Evolutionary conservation across 805 yeast species (phyloP), one percentile per base, ranked within the genome.

Genomic region (Ogataea minuta): DNA sequence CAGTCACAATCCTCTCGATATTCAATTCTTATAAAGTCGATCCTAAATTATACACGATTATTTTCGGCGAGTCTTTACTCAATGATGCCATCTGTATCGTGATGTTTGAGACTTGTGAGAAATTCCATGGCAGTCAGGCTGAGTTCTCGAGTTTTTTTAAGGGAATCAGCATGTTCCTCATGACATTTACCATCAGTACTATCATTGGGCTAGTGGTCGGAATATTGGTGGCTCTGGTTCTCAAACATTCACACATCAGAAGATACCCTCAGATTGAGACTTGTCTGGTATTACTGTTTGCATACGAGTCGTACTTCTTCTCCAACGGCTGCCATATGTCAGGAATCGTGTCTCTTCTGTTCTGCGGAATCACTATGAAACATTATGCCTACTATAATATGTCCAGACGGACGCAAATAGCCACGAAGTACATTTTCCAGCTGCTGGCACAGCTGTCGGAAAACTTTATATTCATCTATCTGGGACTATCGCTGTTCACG

Each of bases 301-400:
- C 98, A 12, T 93, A 93, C 60, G 96, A 89, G 54, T 88, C 97
- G 0, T 93, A 93, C 63, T 93, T 93, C 70, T 93, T 93, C 64
- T 90, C 98, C 29, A 93, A 93, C 57, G 99, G 99, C 34, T 95
- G 98, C 54, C 99, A 95, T 61, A 93, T 93, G 99, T 90, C 98
- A 5, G 99, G 99, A 31, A 91, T 91, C 49, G 98, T 91, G 6
- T 89, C 97, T 2, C 70, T 93, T 49, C 67, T 93, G 49, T 93
- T 93, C 67, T 91, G 97, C 61, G 99, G 99, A 39, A 93, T 93
- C 47, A 91, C 99, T 1, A 68, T 93, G 60, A 93, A 91, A 62
- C 98, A 95, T 63, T 93, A 93, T 59, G 99, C 98, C 11, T 90
- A 90, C 66, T 93, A 77, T 66, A 95, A 91, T 65, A 93, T 93